Percentiles rank a stretch among this genome's conserved stretches.
phyloP scores from a whole-genome alignment of 371 early-diverging fungal species.

The Mortierella sp. region DNA sequence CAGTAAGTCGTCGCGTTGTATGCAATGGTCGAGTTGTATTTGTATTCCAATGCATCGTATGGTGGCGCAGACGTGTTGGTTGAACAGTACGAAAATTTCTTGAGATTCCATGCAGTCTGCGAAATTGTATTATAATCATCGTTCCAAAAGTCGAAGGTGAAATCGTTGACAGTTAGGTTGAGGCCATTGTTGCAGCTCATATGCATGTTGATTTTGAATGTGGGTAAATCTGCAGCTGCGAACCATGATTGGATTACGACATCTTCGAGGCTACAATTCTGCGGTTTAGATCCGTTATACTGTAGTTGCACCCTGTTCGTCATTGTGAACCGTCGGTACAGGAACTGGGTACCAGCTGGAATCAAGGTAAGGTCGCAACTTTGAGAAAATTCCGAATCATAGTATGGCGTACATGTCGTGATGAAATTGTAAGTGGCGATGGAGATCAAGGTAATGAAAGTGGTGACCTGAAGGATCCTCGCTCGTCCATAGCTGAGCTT shows the following conservation, averaged over 20 bases:
- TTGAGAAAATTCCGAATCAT: neutral
- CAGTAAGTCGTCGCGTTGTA: neutral
- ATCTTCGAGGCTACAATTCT: neutral
- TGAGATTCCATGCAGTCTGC: neutral
- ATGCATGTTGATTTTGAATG: neutral
- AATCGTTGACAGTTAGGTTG: conserved; percentile 3
- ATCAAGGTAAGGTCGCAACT: neutral
- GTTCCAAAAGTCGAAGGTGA: neutral
- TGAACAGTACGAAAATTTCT: neutral
- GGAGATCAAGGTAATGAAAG: neutral
- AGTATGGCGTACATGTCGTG: conserved; percentile 6
- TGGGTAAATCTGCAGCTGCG: neutral
- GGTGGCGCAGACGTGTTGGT: neutral
- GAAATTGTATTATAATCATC: neutral
- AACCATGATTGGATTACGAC: conserved; percentile 8
- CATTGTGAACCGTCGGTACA: neutral
- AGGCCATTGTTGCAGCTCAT: conserved; percentile 1
- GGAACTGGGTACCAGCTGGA: neutral
- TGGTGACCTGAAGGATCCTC: neutral
- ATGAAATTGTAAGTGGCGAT: neutral
- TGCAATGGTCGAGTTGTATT: neutral
- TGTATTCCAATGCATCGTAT: conserved; percentile 6
- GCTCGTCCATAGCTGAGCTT: neutral
- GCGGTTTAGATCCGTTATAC: neutral
- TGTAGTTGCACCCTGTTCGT: neutral